Evolutionary conservation across 306 rosid species (phyloP).

Genomic region (Sechiopsis laciniata): DNA sequence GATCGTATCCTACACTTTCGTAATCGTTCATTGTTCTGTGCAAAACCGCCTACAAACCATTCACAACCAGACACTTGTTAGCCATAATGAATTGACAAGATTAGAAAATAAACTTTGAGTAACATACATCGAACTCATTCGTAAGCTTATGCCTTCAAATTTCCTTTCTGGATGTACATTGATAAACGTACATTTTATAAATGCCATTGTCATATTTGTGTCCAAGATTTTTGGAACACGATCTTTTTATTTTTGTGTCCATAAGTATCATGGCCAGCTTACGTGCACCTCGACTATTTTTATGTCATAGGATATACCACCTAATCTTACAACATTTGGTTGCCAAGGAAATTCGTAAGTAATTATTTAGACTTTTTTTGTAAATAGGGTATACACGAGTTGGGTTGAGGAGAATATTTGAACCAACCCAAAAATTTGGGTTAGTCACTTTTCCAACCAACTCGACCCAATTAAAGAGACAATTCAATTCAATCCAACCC

Average conservation of each 20-base stretch:
- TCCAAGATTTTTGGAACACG: not conserved
- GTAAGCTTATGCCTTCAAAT: not conserved
- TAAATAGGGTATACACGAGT: too few species aligned
- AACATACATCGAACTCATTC: not conserved
- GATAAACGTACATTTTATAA: not conserved
- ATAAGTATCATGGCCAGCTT: too few species aligned
- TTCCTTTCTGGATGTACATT: not conserved
- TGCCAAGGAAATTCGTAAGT: too few species aligned
- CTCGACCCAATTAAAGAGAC: too few species aligned
- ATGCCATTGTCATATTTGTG: not conserved
- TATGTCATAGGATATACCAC: too few species aligned
- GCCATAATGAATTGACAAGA: not conserved
- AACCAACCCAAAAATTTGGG: too few species aligned
- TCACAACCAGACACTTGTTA: not conserved
- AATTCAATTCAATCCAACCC: too few species aligned
- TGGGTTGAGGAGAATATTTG: too few species aligned
- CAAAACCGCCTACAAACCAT: slow-evolving; percentile 49
- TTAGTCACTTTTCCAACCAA: too few species aligned
- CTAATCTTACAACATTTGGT: too few species aligned
- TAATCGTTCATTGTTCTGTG: slow-evolving; percentile 58
- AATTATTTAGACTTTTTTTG: too few species aligned
- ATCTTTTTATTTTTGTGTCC: not conserved
- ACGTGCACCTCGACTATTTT: too few species aligned
- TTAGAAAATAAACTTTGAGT: not conserved
- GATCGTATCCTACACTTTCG: slow-evolving; percentile 50